Conservation (phyloP, 163 green algal genomes). For the Picocystis sp. region DNA sequence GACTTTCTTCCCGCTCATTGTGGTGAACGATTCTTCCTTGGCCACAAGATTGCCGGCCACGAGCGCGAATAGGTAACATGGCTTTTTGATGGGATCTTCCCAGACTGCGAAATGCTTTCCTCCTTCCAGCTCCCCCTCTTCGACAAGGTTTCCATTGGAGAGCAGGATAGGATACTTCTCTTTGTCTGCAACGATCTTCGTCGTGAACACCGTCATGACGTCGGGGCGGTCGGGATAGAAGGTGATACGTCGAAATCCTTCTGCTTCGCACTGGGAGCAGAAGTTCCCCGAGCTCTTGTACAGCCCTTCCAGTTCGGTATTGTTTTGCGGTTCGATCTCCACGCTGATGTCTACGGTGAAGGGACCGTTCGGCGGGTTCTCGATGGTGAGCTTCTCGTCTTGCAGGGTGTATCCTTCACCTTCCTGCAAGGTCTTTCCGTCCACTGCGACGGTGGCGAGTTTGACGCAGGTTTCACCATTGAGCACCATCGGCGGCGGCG, state of each 20-base stretch:
- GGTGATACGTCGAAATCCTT: conserved; percentile 94
- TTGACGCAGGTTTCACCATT: conserved; percentile 51
- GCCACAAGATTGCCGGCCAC: conserved; percentile 80
- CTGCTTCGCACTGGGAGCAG: conserved; percentile 96
- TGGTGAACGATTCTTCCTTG: conserved; percentile 72
- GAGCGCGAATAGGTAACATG: conserved; percentile 97
- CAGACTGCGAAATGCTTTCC: conserved; percentile 76
- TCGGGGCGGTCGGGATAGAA: conserved; percentile 65
- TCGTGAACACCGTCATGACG: conserved; percentile 42
- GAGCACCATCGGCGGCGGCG: conserved; percentile 14
- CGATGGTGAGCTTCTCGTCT: conserved; percentile 26
- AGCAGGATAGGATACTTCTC: conserved; percentile 85
- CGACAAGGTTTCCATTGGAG: conserved; percentile 86
- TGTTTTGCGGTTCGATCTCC: conserved; percentile 78
- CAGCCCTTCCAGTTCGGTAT: conserved; percentile 82
- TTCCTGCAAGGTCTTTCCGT: conserved; percentile 23
- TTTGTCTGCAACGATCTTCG: conserved; percentile 78
- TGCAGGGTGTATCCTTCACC: conserved; percentile 25
- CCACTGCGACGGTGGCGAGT: conserved; percentile 55
- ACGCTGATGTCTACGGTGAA: conserved; percentile 58
- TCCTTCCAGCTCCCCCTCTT: conserved; percentile 43
- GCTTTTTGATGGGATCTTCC: conserved; percentile 92
- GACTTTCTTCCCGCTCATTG: conserved; percentile 40
- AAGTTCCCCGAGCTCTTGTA: conserved; percentile 93
- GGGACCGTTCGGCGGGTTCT: conserved; percentile 5